These are phyloP conservation scores for Neurospora tetraspora DNA, from an alignment of 495 filamentous ascomycete genomes.

Conservation along the genomic window DNA sequence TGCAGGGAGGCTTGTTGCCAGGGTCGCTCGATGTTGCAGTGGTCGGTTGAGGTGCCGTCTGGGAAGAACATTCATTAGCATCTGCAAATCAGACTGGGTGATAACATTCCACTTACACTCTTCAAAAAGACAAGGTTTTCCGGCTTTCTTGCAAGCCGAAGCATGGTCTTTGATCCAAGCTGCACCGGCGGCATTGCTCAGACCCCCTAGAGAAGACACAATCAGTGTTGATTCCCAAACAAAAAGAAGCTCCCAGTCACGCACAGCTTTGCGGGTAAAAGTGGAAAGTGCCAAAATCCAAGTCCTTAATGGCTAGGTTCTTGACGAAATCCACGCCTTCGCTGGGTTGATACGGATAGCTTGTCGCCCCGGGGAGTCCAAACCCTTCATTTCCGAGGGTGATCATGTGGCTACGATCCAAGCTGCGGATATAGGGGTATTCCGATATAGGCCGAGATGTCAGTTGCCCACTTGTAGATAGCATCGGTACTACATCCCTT, in stretches of 20 bases:
- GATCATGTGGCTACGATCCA: conserved; percentile 60
- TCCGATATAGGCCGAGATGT: conserved; percentile 41
- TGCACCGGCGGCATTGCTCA: conserved; percentile 25
- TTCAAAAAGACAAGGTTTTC: conserved; percentile 55
- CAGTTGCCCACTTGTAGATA: conserved; percentile 52
- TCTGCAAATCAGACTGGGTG: not conserved
- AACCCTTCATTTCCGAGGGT: conserved; percentile 54
- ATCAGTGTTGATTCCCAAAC: not conserved
- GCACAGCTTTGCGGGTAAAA: conserved; percentile 44
- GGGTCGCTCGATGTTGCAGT: conserved; percentile 32
- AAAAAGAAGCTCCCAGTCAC: not conserved
- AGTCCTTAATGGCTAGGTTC: conserved; percentile 37
- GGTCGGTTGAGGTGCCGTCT: conserved; percentile 37
- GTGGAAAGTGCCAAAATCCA: conserved; percentile 59
- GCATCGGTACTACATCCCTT: conserved; percentile 46
- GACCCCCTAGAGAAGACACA: not conserved
- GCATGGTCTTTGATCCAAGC: conserved; percentile 51
- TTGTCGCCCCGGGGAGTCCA: conserved; percentile 31
- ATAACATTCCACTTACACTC: conserved; percentile 31
- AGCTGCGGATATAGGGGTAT: conserved; percentile 49
- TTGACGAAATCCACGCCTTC: conserved; percentile 52
- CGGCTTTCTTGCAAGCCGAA: conserved; percentile 37
- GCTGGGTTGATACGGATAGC: conserved; percentile 43
- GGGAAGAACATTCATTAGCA: not conserved
- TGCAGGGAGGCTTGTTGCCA: conserved; percentile 48